Conservation (phyloP, 192 early-diverging fungal species). For the Coemansia asiatica region DNA sequence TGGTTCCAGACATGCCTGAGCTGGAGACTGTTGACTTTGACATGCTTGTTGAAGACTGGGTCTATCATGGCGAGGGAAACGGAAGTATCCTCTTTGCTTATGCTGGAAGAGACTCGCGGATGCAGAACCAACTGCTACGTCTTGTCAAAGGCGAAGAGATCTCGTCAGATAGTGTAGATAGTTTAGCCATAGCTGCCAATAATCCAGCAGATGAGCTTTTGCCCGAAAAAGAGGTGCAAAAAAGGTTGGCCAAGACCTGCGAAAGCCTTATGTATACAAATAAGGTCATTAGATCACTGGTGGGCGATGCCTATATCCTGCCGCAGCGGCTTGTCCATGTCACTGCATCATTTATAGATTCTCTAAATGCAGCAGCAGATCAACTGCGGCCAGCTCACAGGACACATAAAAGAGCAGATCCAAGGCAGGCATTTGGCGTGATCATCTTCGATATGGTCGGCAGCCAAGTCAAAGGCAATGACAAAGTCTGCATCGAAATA, state of each 20-base stretch:
- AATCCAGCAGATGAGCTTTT: neutral
- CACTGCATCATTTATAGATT: slow-evolving; percentile 34
- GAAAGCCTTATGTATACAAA: slow-evolving; percentile 23
- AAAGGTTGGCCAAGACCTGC: neutral
- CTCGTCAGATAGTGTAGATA: neutral
- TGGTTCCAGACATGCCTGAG: slow-evolving; percentile 4
- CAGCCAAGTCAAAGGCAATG: slow-evolving; percentile 7
- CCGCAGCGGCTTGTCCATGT: slow-evolving; percentile 26
- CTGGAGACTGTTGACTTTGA: slow-evolving; percentile 1
- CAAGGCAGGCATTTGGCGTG: slow-evolving; percentile 40
- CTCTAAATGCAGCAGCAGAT: slow-evolving; percentile 30
- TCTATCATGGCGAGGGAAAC: slow-evolving; percentile 75
- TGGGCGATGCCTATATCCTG: slow-evolving; percentile 55
- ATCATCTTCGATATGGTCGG: slow-evolving; percentile 55
- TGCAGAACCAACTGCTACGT: slow-evolving; percentile 30
- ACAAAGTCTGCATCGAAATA: slow-evolving; percentile 53
- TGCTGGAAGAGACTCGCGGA: slow-evolving; percentile 40
- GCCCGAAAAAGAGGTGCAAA: neutral
- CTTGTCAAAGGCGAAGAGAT: slow-evolving; percentile 24
- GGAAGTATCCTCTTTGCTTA: slow-evolving; percentile 66
- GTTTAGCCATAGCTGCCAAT: slow-evolving; percentile 17
- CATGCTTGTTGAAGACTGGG: slow-evolving; percentile 54
- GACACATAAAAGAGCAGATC: slow-evolving; percentile 51
- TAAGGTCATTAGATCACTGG: slow-evolving; percentile 51
- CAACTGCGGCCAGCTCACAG: slow-evolving; percentile 50